Conservation (phyloP, 1,284 basidiomycete genomes). For the Cutaneotrichosporon sp. region DNA sequence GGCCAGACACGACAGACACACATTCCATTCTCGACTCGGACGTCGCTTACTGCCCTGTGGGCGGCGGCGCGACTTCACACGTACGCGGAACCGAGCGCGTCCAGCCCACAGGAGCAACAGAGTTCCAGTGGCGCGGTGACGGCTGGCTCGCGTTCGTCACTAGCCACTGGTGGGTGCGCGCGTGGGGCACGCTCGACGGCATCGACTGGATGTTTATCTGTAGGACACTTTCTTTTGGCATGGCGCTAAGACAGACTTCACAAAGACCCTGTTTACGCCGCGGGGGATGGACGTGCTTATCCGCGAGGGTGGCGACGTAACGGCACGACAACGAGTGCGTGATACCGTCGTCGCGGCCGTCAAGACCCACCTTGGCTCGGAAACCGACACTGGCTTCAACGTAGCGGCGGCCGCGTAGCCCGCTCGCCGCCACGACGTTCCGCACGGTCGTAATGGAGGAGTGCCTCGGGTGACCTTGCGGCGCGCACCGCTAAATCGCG, state of each 20-base stretch:
- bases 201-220: constrained; percentile 53
- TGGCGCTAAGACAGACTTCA: constrained; percentile 45
- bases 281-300: constrained; percentile 51
- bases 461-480: too few relatives aligned
- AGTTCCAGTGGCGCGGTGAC: constrained; percentile 53
- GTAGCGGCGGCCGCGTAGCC: neutral
- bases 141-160: constrained; percentile 50
- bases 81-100: constrained; percentile 47
- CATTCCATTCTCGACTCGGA: neutral
- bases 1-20: neutral
- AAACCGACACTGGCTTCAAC: neutral
- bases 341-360: neutral
- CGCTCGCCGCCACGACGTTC: too few relatives aligned
- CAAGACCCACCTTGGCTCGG: neutral
- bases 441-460: too few relatives aligned
- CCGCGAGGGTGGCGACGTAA: neutral
- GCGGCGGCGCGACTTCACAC: constrained; percentile 1
- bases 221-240: constrained; percentile 19
- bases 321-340: neutral
- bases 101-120: constrained; percentile 18
- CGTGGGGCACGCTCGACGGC: constrained; percentile 38
- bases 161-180: constrained; percentile 54
- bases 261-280: constrained; percentile 55
- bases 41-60: neutral
- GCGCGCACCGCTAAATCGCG: too few relatives aligned